These are phyloP conservation scores for Trichoderma sp. DNA, from an alignment of 2,329 filamentous ascomycete genomes.

Conservation along the genomic window DNA sequence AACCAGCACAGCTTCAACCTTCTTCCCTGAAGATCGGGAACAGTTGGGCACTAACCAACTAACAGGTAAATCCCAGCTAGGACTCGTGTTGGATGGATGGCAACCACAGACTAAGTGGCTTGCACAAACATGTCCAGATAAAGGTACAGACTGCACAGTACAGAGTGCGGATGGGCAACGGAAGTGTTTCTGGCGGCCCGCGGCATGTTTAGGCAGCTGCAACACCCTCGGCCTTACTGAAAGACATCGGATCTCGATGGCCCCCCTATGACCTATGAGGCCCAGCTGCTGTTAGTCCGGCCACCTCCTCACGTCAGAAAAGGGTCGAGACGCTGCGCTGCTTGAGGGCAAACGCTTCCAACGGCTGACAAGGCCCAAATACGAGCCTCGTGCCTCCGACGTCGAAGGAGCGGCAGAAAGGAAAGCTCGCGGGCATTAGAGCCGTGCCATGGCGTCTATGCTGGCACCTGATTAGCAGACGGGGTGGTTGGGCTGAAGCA, in stretches of 20 bases:
- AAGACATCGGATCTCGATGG: slow-evolving; percentile 6
- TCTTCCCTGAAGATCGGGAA: slow-evolving; percentile 7
- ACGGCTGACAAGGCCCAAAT: slow-evolving; percentile 1
- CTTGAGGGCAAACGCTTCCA: not conserved
- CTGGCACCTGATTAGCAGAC: slow-evolving; percentile 11
- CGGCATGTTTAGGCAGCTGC: slow-evolving; percentile 6
- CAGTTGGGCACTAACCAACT: not conserved
- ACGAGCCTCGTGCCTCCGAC: slow-evolving; percentile 8
- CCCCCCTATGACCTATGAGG: too few species aligned
- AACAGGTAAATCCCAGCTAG: not conserved
- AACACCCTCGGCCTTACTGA: slow-evolving; percentile 17
- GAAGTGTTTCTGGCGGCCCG: not conserved
- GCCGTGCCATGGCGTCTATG: not conserved
- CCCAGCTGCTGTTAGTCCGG: not conserved
- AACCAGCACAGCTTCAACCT: not conserved
- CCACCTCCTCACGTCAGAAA: not conserved
- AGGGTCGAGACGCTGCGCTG: not conserved
- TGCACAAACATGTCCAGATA: not conserved
- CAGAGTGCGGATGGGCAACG: not conserved
- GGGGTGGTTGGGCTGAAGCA: slow-evolving; percentile 3
- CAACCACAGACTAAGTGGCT: not conserved
- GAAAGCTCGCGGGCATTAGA: not conserved
- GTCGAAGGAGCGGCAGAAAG: not conserved
- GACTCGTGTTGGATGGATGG: not conserved
- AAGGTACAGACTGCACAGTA: not conserved